Percentiles rank a stretch among this genome's conserved stretches.
These are phyloP conservation scores for Rhypophila decipiens DNA, from an alignment of 495 filamentous ascomycete genomes.

Conservation along the genomic window DNA sequence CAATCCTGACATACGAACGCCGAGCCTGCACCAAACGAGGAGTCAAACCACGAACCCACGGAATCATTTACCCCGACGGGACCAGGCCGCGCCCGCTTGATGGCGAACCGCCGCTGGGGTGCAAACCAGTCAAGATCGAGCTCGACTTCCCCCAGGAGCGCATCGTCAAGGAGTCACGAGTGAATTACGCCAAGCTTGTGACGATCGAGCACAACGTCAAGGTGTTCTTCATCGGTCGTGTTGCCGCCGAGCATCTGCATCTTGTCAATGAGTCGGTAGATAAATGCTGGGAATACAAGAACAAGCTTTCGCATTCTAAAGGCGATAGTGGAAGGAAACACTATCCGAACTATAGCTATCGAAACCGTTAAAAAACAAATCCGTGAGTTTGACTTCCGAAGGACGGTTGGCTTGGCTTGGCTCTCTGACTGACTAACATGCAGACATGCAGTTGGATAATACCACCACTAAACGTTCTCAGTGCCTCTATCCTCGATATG, in stretches of 20 bases:
- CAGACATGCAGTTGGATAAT: too few species aligned
- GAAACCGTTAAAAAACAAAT: too few species aligned
- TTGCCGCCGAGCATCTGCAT: constrained; percentile 26
- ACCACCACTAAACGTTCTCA: too few species aligned
- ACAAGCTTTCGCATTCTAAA: background rate
- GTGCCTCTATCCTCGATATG: too few species aligned
- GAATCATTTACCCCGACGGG: constrained; percentile 32
- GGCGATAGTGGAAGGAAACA: too few species aligned
- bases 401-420: too few species aligned
- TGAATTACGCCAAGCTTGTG: constrained; percentile 39
- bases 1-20: constrained; percentile 41
- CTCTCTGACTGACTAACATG: too few species aligned
- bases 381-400: too few species aligned
- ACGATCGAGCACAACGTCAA: constrained; percentile 46
- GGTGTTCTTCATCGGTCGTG: constrained; percentile 37
- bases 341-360: too few species aligned
- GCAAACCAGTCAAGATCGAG: constrained; percentile 28
- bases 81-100: constrained; percentile 22
- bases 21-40: constrained; percentile 39
- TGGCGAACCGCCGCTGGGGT: constrained; percentile 37
- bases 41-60: constrained; percentile 40
- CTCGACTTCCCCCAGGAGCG: constrained; percentile 29
- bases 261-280: constrained; percentile 35
- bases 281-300: constrained; percentile 39
- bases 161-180: constrained; percentile 38